These are phyloP conservation scores for Tulasnella sp. DNA, from an alignment of 768 basidiomycete species.

Conservation along the genomic window DNA sequence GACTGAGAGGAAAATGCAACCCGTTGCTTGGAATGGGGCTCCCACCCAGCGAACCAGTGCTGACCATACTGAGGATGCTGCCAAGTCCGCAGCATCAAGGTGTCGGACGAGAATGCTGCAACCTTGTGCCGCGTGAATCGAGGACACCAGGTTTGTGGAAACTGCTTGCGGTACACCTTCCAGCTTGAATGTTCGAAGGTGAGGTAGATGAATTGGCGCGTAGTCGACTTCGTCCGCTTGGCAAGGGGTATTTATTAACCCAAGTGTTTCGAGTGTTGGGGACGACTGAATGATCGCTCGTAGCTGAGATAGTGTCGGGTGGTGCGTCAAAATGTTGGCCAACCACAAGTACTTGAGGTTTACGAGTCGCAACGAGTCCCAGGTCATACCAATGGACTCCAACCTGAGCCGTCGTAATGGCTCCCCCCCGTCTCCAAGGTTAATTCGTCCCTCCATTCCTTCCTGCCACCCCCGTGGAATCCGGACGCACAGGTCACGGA, in stretches of 20 bases:
- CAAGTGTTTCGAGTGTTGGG: neutral
- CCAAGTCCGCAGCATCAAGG: neutral
- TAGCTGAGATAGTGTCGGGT: neutral
- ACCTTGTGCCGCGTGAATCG: neutral
- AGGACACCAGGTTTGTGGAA: neutral
- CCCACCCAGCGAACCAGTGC: neutral
- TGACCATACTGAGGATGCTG: neutral
- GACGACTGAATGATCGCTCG: neutral
- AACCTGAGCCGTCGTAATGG: neutral
- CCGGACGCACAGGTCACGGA: neutral
- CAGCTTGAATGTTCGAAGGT: neutral
- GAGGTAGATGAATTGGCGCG: neutral
- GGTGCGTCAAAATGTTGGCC: neutral
- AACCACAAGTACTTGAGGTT: neutral
- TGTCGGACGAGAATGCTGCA: neutral
- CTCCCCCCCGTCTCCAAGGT: neutral
- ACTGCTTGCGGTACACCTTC: neutral
- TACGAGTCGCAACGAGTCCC: neutral
- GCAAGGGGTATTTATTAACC: neutral
- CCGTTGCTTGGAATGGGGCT: neutral
- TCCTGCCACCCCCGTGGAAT: neutral
- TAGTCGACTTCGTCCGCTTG: neutral
- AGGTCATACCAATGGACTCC: neutral
- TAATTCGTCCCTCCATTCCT: neutral
- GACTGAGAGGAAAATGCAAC: neutral